Conservation (phyloP, 495 filamentous ascomycete genomes). For the Ramalina intermedia region DNA sequence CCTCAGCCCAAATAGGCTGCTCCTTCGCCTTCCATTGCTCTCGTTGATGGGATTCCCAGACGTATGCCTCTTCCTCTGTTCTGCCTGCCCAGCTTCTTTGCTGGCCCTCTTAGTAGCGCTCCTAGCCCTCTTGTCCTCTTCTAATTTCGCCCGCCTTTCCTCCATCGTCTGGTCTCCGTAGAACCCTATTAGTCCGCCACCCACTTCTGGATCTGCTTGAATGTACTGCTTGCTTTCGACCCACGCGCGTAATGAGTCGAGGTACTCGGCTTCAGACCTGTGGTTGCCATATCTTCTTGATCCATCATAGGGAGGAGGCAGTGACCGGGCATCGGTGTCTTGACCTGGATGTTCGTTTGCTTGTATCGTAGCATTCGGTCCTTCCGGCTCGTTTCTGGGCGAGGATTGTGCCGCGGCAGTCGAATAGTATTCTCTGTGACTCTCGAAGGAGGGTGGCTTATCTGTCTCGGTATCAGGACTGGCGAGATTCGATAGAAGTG, state of each 20-base stretch:
- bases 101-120: neutral
- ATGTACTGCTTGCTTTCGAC: neutral
- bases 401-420: neutral
- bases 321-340: neutral
- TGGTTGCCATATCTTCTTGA: neutral
- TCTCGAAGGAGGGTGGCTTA: neutral
- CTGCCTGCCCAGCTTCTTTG: neutral
- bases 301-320: neutral
- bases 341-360: too few relatives aligned
- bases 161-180: slow-evolving; percentile 1
- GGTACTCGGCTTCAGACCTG: neutral
- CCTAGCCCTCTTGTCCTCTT: neutral
- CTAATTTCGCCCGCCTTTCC: neutral
- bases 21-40: neutral
- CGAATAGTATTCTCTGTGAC: neutral
- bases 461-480: too few relatives aligned
- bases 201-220: neutral
- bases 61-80: neutral
- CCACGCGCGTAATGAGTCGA: neutral
- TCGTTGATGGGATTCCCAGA: neutral
- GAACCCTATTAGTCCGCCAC: neutral
- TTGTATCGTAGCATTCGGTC: too few relatives aligned
- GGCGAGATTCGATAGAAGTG: too few relatives aligned
- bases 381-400: too few relatives aligned
- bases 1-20: neutral